Evolutionary conservation across 495 filamentous ascomycete species (phyloP).

Genomic region (Daldinia loculata): DNA sequence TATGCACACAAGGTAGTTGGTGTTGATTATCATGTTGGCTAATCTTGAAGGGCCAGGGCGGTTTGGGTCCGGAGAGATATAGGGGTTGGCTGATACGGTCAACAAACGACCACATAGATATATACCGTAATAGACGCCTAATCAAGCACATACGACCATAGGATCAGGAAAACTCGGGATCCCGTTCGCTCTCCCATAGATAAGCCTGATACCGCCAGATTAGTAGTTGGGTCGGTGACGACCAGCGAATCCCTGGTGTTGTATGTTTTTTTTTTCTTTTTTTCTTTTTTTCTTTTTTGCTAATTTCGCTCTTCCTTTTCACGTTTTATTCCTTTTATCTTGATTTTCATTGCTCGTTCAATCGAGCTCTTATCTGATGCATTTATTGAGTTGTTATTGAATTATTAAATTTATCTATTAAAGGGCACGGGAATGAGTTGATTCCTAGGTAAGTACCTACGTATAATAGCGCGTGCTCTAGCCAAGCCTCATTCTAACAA

Average conservation of each 20-base stretch:
- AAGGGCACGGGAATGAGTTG: too few relatives aligned
- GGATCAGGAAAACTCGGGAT: slow-evolving; percentile 54
- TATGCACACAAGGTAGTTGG: too few relatives aligned
- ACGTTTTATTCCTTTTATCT: not conserved
- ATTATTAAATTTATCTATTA: too few relatives aligned
- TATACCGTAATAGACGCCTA: not conserved
- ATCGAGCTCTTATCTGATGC: too few relatives aligned
- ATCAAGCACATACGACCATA: slow-evolving; percentile 52
- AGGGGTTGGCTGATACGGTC: not conserved
- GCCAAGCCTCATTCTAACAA: too few relatives aligned
- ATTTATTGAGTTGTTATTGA: too few relatives aligned
- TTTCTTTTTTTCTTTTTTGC: not conserved
- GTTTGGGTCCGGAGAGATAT: not conserved
- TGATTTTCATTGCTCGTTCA: not conserved
- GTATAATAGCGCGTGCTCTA: too few relatives aligned
- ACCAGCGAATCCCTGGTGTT: slow-evolving; percentile 59
- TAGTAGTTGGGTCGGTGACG: slow-evolving; percentile 54
- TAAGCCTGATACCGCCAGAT: not conserved
- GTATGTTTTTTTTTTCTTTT: slow-evolving; percentile 47
- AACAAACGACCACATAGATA: not conserved
- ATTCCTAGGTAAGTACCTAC: too few relatives aligned
- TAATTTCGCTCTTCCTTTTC: not conserved
- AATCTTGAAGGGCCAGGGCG: not conserved
- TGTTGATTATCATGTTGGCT: too few relatives aligned
- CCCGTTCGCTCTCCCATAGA: slow-evolving; percentile 58